Percentiles rank a stretch among this genome's conserved stretches.
phyloP scores from a whole-genome alignment of 2,329 filamentous ascomycete genomes.

The Talaromyces islandicus region DNA sequence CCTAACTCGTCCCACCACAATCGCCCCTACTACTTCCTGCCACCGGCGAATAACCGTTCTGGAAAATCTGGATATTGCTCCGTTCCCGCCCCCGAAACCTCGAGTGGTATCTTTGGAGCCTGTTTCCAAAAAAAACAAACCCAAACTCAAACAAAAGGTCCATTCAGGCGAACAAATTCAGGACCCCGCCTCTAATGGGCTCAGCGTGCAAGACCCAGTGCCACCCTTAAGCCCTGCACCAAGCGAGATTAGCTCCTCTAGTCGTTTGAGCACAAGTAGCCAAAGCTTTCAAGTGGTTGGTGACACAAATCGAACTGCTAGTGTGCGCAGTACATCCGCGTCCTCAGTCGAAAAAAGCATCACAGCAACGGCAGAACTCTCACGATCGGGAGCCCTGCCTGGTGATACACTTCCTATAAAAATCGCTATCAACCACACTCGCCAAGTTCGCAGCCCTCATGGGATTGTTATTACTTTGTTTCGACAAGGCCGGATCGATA shows the following conservation, averaged over 20 bases:
- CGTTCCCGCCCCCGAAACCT: slow-evolving; percentile 66
- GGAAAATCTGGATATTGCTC: slow-evolving; percentile 79
- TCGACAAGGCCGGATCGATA: slow-evolving; percentile 83
- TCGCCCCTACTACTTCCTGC: slow-evolving; percentile 71
- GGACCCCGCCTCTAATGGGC: slow-evolving; percentile 38
- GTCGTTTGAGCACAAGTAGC: slow-evolving; percentile 61
- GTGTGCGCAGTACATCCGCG: slow-evolving; percentile 42
- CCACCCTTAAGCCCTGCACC: slow-evolving; percentile 46
- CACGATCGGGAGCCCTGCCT: slow-evolving; percentile 75
- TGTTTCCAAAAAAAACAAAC: slow-evolving; percentile 64
- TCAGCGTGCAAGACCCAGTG: slow-evolving; percentile 26
- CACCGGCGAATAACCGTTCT: slow-evolving; percentile 74
- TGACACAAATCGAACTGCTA: slow-evolving; percentile 33
- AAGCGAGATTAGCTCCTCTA: slow-evolving; percentile 68
- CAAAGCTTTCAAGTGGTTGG: slow-evolving; percentile 49
- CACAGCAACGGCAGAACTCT: slow-evolving; percentile 75
- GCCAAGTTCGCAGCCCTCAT: slow-evolving; percentile 81
- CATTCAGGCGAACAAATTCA: slow-evolving; percentile 32
- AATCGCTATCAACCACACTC: slow-evolving; percentile 80
- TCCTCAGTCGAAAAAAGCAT: slow-evolving; percentile 69
- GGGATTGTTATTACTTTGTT: slow-evolving; percentile 92
- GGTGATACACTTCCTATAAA: slow-evolving; percentile 77
- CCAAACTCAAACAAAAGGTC: slow-evolving; percentile 49
- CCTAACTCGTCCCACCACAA: slow-evolving; percentile 79
- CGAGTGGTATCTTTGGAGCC: slow-evolving; percentile 83